Evolutionary conservation across 2,329 filamentous ascomycete genomes (phyloP).

Genomic region (Arthroderma sp.): DNA sequence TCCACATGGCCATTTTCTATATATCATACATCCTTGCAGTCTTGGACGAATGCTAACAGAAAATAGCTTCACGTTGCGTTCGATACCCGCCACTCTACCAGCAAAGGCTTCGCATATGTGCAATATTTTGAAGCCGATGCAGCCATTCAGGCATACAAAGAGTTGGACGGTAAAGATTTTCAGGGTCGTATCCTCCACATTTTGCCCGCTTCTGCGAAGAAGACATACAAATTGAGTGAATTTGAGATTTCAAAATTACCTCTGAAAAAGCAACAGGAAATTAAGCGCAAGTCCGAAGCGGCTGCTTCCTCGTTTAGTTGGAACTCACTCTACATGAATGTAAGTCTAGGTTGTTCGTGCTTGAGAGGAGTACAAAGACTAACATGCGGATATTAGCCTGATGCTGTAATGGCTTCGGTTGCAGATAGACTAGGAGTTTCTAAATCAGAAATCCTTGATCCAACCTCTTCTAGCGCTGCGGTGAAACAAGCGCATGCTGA

Average conservation of each 20-base stretch:
- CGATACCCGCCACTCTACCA: slow-evolving; percentile 53
- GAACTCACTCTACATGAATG: slow-evolving; percentile 99
- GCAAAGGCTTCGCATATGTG: slow-evolving; percentile 84
- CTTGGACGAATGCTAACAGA: slow-evolving; percentile 2
- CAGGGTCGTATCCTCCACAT: slow-evolving; percentile 88
- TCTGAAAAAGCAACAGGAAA: slow-evolving; percentile 83
- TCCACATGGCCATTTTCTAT: slow-evolving; percentile 19
- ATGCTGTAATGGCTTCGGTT: slow-evolving; percentile 84
- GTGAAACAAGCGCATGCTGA: slow-evolving; percentile 96
- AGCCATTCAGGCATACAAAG: slow-evolving; percentile 66
- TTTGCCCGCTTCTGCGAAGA: slow-evolving; percentile 69
- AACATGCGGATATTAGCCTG: slow-evolving; percentile 31
- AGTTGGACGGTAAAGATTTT: slow-evolving; percentile 72
- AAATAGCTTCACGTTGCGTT: slow-evolving; percentile 71
- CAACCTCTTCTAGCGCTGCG: slow-evolving; percentile 86
- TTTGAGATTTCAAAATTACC: slow-evolving; percentile 82
- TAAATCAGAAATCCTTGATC: slow-evolving; percentile 85
- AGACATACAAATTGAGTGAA: slow-evolving; percentile 71
- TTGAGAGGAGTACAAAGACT: neutral
- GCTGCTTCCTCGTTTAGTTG: slow-evolving; percentile 75
- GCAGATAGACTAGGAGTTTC: slow-evolving; percentile 75
- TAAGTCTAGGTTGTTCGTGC: slow-evolving; percentile 26
- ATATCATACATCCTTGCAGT: slow-evolving; percentile 12
- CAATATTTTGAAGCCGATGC: slow-evolving; percentile 59
- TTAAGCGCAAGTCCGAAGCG: slow-evolving; percentile 72